phyloP scores from a whole-genome alignment of 805 yeast species.

The Candida fluviatilis region DNA sequence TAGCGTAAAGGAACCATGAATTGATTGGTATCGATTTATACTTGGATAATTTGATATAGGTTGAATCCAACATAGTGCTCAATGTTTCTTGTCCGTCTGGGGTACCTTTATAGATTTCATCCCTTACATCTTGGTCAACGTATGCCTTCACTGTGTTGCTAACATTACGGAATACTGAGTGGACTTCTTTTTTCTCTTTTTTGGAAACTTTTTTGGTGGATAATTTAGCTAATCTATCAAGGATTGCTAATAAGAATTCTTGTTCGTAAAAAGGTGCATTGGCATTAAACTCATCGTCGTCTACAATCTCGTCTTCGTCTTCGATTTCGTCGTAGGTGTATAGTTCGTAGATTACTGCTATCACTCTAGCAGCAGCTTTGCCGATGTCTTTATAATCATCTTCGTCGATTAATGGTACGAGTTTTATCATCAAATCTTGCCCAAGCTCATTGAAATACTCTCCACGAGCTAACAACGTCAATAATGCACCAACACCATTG shows the following conservation, averaged over 20 bases:
- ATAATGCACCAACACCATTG: conserved; percentile 43
- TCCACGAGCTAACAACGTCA: conserved; percentile 42
- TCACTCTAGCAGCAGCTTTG: conserved; percentile 51
- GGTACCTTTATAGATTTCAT: conserved; percentile 32
- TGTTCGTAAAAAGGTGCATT: conserved; percentile 52
- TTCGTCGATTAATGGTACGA: conserved; percentile 40
- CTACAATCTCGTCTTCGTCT: conserved; percentile 29
- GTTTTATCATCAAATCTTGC: conserved; percentile 30
- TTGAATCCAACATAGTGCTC: conserved; percentile 26
- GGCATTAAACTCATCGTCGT: conserved; percentile 40
- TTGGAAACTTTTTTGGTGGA: conserved; percentile 58
- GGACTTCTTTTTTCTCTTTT: conserved; percentile 56
- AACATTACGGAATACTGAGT: conserved; percentile 59
- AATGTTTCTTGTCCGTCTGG: conserved; percentile 32
- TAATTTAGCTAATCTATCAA: conserved; percentile 43
- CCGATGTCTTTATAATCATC: conserved; percentile 42
- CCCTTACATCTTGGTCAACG: conserved; percentile 29
- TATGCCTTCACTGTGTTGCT: conserved; percentile 43
- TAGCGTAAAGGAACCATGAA: conserved; percentile 47
- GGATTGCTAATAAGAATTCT: conserved; percentile 39
- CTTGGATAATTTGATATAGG: conserved; percentile 42
- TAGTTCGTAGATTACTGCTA: conserved; percentile 54
- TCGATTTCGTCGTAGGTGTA: conserved; percentile 41
- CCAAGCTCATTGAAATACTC: conserved; percentile 39
- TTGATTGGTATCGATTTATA: conserved; percentile 44